Evolutionary conservation across 306 rosid species (phyloP), one percentile per base, ranked within the genome.

Genomic region (Corylus avellana): DNA sequence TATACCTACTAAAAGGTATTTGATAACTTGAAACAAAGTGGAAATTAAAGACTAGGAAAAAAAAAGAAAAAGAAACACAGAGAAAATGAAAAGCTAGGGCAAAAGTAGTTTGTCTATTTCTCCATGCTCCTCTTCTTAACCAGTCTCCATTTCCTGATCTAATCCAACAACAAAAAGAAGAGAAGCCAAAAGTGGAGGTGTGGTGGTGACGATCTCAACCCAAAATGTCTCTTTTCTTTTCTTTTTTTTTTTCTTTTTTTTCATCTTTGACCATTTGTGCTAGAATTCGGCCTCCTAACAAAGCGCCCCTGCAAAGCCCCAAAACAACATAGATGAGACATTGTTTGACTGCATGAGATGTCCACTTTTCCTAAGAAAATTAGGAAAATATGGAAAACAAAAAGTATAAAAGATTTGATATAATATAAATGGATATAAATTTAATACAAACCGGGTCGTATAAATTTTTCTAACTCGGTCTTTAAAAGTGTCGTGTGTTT

Each of bases 221-320:
- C 77, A 47, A 54, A 54, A 72, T n/a, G n/a, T n/a, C n/a, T n/a
- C n/a, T n/a, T n/a, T n/a, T n/a, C n/a, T n/a, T n/a, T n/a, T n/a
- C n/a, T n/a, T n/a, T n/a, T n/a, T n/a, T n/a, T n/a, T n/a, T n/a
- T n/a, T n/a, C n/a, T n/a, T n/a, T n/a, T n/a, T n/a, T 50, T 62
- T 79, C 79, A 64, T 80, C 89, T 80, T 48, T 84, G 85, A 22
- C 76, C 78, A 73, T 77, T 81, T 44, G 78, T 71, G 88, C 90
- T 87, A 63, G 81, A 84, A 83, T 87, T 88, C 54, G 90, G 86
- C 84, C 96, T 92, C 85, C 88, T 88, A 75, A 94, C 97, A 87
- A 94, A 94, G 64, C 94, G 87, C 11, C 98, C 96, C 98, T 94
- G 96, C 82, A 83, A 88, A 53, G 37, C 50, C 72, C 81, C 82